A percentile compares a stretch with the other conserved stretches of the same genome.
Evolutionary conservation across 257 asterid genomes (phyloP).

Genomic region (Fraxinus cuspidata): DNA sequence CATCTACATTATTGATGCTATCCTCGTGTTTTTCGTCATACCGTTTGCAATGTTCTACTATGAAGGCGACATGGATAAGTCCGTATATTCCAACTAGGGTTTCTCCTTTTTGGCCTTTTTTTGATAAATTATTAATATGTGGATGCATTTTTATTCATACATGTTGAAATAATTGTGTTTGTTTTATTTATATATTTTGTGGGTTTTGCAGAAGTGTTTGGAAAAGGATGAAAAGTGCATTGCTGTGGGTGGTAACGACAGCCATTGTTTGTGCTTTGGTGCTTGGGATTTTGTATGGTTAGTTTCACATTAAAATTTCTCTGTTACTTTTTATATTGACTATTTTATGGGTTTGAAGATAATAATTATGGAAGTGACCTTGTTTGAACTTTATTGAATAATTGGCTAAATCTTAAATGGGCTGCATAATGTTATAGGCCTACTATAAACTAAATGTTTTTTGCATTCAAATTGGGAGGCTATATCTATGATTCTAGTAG

Average conservation of each 20-base stretch:
- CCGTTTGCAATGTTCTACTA: conserved; percentile 98
- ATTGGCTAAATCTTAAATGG: not conserved
- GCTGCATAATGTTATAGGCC: not conserved
- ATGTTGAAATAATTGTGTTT: conserved; percentile 9
- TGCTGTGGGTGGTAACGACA: conserved; percentile 77
- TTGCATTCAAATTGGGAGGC: conserved; percentile 1
- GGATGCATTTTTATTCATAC: not conserved
- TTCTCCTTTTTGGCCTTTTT: not conserved
- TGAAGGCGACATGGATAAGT: conserved; percentile 99
- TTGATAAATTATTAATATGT: not conserved
- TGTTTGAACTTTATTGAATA: not conserved
- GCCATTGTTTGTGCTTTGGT: conserved; percentile 83
- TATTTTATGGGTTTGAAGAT: conserved; percentile 1
- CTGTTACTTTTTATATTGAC: not conserved
- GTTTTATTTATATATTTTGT: conserved; percentile 12
- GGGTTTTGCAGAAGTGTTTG: conserved; percentile 66
- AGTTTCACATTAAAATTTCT: conserved; percentile 3
- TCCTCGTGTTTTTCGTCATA: conserved; percentile 86
- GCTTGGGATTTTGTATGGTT: conserved; percentile 90
- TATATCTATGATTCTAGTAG: not conserved
- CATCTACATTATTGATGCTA: conserved; percentile 74
- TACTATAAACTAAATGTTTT: conserved; percentile 18
- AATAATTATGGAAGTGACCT: not conserved
- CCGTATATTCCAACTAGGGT: conserved; percentile 14
- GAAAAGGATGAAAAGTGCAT: conserved; percentile 86